Evolutionary conservation across 2,329 filamentous ascomycete genomes (phyloP), one percentile per base, ranked within the genome.

Genomic region (Dactylonectria macrodidyma): DNA sequence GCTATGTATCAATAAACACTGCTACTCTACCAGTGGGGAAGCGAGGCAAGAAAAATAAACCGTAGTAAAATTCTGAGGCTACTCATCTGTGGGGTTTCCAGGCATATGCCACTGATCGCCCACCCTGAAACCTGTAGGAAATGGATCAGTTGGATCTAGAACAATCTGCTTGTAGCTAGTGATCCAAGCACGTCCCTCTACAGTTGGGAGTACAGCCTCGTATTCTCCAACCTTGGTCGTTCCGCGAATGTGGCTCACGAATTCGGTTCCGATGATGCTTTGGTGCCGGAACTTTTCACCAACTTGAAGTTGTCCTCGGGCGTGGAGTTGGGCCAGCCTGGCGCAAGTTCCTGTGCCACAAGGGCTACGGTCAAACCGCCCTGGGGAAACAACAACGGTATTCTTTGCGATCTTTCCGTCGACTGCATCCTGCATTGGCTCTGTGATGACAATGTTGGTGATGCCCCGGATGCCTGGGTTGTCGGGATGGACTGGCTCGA

Each of bases 171-270:
- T 83, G 68, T 80, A 83, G 30, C 82, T 78, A 0, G 83, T 84
- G 56, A 86, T 82, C 84, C 84, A 86, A 3, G 79, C 84, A 24
- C 82, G 75, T 0, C 84, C 84, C 57, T 83, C 81, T 2, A 86
- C 76, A 0, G 77, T 81, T 0, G 84, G 80, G 7, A 83, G 58
- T 12, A 85, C 75, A 3, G 83, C 84, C 24, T 79, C 73, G 46
- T 80, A 81, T 0, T 77, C 51, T 1, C 82, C 84, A 2, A 85
- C 79, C 46, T 75, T 82, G 2, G 80, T 79, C 0, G 74, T 80
- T 0, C 79, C 78, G 16, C 78, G 44, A 59, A 86, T 83, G 9
- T 77, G 77, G 47, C 80, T 76, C 3, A 77, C 68, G 55, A 86
- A 85, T 65, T 84, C 80, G 0, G 82, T 83, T 1, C 80, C 83